Evolutionary conservation across 2,329 filamentous ascomycete genomes (phyloP).

Genomic region (Pseudovirgaria hyperparasitica): DNA sequence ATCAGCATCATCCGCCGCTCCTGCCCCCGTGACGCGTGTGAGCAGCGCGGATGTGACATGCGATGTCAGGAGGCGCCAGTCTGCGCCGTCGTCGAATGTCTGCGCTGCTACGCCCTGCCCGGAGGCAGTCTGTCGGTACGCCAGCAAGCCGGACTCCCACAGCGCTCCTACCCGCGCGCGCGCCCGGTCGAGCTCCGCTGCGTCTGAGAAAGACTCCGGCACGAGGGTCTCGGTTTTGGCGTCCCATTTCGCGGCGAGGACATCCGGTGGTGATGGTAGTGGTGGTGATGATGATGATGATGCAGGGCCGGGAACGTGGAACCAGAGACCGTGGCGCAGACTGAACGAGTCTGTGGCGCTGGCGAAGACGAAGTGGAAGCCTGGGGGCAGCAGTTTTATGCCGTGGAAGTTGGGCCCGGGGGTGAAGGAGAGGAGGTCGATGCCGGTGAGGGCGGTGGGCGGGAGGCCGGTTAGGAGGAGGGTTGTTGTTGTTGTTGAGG

Average conservation of each 20-base stretch:
- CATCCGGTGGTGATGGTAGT: slow-evolving; percentile 24
- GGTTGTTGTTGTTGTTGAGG: too few relatives aligned
- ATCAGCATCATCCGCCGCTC: slow-evolving; percentile 8
- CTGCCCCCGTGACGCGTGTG: slow-evolving; percentile 35
- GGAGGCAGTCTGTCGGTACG: slow-evolving; percentile 31
- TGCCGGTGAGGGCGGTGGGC: slow-evolving; percentile 37
- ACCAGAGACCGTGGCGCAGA: slow-evolving; percentile 50
- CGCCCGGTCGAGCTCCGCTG: slow-evolving; percentile 32
- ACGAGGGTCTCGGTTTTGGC: slow-evolving; percentile 31
- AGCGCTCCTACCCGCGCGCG: slow-evolving; percentile 43
- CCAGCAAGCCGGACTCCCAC: slow-evolving; percentile 40
- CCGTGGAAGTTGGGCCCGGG: slow-evolving; percentile 48
- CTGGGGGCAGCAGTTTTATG: slow-evolving; percentile 44
- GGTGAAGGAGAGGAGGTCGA: slow-evolving; percentile 48
- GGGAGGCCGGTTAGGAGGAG: too few relatives aligned
- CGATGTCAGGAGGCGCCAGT: slow-evolving; percentile 42
- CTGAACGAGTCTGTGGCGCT: slow-evolving; percentile 45
- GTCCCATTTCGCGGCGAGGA: slow-evolving; percentile 47
- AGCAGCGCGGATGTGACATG: slow-evolving; percentile 37
- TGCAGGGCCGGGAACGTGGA: slow-evolving; percentile 36
- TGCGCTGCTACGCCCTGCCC: slow-evolving; percentile 17
- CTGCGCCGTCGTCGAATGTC: slow-evolving; percentile 29
- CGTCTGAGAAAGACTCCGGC: slow-evolving; percentile 27
- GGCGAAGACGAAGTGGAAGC: slow-evolving; percentile 50
- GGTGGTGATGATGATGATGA: slow-evolving; percentile 3